Percentiles rank a stretch among this genome's conserved stretches.
These are phyloP conservation scores for Acer saccharum DNA, from an alignment of 345 rosid species.

Conservation along the genomic window DNA sequence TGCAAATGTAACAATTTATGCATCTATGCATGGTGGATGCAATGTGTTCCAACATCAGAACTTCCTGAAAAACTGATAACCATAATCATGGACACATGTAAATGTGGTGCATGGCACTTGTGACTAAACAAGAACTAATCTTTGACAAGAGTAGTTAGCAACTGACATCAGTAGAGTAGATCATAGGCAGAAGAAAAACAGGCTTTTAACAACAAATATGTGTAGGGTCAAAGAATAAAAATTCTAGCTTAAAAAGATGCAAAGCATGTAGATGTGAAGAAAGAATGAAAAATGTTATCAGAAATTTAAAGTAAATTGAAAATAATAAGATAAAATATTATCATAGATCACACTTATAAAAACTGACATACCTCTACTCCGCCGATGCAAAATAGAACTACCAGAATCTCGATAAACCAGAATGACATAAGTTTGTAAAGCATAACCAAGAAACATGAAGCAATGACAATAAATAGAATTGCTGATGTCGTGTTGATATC, in stretches of 20 bases:
- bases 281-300: not conserved
- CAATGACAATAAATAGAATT: conserved; percentile 81
- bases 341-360: not conserved
- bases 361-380: conserved; percentile 77
- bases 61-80: not conserved
- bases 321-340: not conserved
- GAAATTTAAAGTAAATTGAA: not conserved
- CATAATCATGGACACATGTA: not conserved
- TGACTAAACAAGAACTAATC: not conserved
- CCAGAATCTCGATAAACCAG: conserved; percentile 93
- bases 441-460: conserved; percentile 95
- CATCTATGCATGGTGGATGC: not conserved
- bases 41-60: conserved; percentile 3
- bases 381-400: conserved; percentile 92
- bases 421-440: conserved; percentile 94
- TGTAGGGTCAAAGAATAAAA: not conserved
- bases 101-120: not conserved
- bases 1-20: not conserved
- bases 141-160: conserved; percentile 1
- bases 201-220: not conserved
- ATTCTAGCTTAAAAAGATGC: not conserved
- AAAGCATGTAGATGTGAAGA: not conserved
- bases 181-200: not conserved
- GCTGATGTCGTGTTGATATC: conserved; percentile 79
- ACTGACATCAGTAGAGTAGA: not conserved